Conservation (phyloP, 768 basidiomycete genomes). For the Tephrocybe sp. region DNA sequence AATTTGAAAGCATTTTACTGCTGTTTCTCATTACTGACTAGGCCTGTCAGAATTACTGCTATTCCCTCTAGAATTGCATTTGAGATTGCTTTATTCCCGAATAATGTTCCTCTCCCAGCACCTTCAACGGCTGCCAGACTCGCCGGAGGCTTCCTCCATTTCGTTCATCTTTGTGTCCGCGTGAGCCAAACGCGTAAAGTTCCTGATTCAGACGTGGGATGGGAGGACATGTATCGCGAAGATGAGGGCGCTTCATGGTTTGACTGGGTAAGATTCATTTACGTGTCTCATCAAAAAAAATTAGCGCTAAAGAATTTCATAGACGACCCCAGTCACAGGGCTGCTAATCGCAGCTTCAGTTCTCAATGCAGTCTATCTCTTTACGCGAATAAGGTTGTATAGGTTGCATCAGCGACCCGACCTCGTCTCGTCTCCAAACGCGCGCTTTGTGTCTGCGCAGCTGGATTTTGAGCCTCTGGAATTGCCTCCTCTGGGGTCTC, state of each 20-base stretch:
- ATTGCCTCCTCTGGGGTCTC: slow-evolving; percentile 42
- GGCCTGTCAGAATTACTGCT: slow-evolving; percentile 45
- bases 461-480: slow-evolving; percentile 42
- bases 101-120: slow-evolving; percentile 72
- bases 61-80: slow-evolving; percentile 75
- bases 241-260: slow-evolving; percentile 66
- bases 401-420: slow-evolving; percentile 61
- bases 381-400: slow-evolving; percentile 68
- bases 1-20: slow-evolving; percentile 9
- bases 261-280: slow-evolving; percentile 60
- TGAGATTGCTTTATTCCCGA: slow-evolving; percentile 78
- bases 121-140: slow-evolving; percentile 65
- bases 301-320: background rate
- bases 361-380: slow-evolving; percentile 63
- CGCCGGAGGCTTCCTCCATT: slow-evolving; percentile 62
- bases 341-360: slow-evolving; percentile 53
- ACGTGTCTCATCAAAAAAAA: slow-evolving; percentile 22
- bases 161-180: slow-evolving; percentile 64
- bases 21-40: background rate
- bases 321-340: slow-evolving; percentile 62
- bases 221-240: slow-evolving; percentile 78
- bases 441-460: slow-evolving; percentile 60
- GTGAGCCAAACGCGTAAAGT: slow-evolving; percentile 53
- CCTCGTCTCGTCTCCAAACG: slow-evolving; percentile 67
- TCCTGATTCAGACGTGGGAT: slow-evolving; percentile 67